A percentile compares a stretch with the other conserved stretches of the same genome.
These are phyloP conservation scores for Globisporangium paroecandrum DNA, from an alignment of 352 stramenopile genomes.

Conservation along the genomic window DNA sequence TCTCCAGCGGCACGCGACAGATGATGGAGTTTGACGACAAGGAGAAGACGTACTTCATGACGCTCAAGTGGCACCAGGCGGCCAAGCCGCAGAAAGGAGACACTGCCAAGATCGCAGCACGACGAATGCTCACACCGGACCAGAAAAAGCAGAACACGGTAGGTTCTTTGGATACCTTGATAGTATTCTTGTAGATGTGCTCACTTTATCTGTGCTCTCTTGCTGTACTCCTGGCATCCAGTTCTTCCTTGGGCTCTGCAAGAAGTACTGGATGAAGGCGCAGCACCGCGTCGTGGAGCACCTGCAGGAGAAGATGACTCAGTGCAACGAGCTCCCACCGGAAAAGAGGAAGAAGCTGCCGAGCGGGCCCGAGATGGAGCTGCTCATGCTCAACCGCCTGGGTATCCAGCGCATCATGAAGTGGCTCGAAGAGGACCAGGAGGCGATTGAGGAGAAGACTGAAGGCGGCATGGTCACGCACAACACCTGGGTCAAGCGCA, in stretches of 20 bases:
- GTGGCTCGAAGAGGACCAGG: constrained; percentile 70
- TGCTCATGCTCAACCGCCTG: constrained; percentile 53
- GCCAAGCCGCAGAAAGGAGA: constrained; percentile 82
- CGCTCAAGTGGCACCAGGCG: constrained; percentile 80
- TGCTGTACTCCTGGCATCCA: constrained; percentile 8
- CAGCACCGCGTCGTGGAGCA: constrained; percentile 72
- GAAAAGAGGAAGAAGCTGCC: constrained; percentile 26
- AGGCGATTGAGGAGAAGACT: constrained; percentile 66
- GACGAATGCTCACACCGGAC: constrained; percentile 54
- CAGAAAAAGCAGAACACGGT: constrained; percentile 77
- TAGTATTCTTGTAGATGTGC: neutral
- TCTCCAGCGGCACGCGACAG: constrained; percentile 70
- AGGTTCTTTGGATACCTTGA: neutral
- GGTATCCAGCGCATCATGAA: constrained; percentile 72
- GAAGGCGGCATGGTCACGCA: constrained; percentile 73
- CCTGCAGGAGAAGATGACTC: constrained; percentile 57
- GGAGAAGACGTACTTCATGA: constrained; percentile 63
- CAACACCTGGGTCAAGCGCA: constrained; percentile 74
- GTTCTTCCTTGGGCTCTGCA: constrained; percentile 70
- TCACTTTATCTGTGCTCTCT: neutral
- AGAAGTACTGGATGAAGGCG: constrained; percentile 69
- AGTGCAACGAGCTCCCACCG: constrained; percentile 16
- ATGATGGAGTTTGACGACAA: constrained; percentile 79
- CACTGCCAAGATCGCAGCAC: constrained; percentile 79
- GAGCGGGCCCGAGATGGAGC: constrained; percentile 43